Conservation (phyloP, 768 basidiomycete species). For the Cystobasidium tubakii region DNA sequence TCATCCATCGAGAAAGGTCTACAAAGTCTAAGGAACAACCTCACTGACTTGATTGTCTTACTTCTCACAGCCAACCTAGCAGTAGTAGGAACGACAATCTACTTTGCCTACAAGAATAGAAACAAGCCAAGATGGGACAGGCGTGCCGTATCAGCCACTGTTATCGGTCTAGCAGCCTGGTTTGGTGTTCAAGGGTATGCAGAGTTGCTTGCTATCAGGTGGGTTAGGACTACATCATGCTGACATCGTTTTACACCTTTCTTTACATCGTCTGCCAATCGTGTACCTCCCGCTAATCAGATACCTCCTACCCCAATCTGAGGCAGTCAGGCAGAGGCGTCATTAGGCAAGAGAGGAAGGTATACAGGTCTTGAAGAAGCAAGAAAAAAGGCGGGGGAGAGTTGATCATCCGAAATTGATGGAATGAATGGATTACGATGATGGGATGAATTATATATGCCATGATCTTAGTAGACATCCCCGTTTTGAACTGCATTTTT, state of each 20-base stretch:
- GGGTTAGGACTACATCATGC: neutral
- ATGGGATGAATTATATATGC: too few relatives aligned
- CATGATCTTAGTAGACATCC: neutral
- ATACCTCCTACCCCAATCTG: conserved; percentile 32
- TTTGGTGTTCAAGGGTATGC: conserved; percentile 32
- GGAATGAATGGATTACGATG: too few relatives aligned
- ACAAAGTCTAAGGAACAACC: too few relatives aligned
- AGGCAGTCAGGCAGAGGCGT: conserved; percentile 34
- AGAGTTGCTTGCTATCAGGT: conserved; percentile 17
- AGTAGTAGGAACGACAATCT: conserved; percentile 48
- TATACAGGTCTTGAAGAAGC: conserved; percentile 3
- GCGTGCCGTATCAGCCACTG: conserved; percentile 48
- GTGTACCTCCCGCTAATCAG: neutral
- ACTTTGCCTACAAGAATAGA: conserved; percentile 51
- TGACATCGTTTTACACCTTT: neutral
- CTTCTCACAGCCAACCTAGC: conserved; percentile 48
- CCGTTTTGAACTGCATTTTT: too few relatives aligned
- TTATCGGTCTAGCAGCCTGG: conserved; percentile 46
- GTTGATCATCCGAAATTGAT: too few relatives aligned
- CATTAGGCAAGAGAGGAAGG: neutral
- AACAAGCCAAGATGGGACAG: conserved; percentile 50
- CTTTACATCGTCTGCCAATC: neutral
- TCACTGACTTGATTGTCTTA: neutral
- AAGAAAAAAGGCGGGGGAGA: neutral
- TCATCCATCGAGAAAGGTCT: too few relatives aligned